Conservation (phyloP, 163 green algal species). For the Coccomyxa subellipsoidea region DNA sequence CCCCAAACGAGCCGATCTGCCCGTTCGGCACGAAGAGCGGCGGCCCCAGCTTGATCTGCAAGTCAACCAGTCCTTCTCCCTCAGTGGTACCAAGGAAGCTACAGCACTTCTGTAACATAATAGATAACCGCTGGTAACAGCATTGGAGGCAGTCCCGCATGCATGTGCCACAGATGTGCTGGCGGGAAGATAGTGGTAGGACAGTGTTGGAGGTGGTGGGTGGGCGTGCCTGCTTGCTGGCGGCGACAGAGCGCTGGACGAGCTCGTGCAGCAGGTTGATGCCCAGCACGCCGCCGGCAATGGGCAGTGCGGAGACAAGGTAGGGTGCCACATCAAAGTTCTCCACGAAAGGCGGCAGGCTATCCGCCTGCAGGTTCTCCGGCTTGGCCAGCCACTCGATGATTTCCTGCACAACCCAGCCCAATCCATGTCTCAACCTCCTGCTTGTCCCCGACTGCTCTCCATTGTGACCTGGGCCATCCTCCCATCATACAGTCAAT, state of each 20-base stretch:
- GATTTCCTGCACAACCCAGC: conserved; percentile 54
- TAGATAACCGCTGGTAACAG: no score
- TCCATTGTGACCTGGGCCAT: no score
- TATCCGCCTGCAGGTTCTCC: conserved; percentile 64
- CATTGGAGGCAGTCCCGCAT: no score
- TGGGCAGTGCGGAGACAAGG: conserved; percentile 65
- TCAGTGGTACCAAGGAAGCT: no score
- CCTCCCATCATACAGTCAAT: no score
- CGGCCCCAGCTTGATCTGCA: conserved; percentile 71
- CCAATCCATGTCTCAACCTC: neutral
- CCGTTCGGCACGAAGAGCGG: conserved; percentile 89
- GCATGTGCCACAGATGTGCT: no score
- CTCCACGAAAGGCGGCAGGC: conserved; percentile 65
- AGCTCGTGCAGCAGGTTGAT: conserved; percentile 76
- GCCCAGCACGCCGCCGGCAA: conserved; percentile 63
- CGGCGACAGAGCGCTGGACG: conserved; percentile 64
- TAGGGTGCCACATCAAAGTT: conserved; percentile 71
- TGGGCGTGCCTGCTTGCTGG: conserved; percentile 10
- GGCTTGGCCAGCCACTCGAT: conserved; percentile 77
- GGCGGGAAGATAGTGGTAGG: no score
- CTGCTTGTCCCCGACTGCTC: no score
- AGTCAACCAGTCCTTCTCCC: no score
- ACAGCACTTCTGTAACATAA: no score
- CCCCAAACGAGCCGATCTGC: conserved; percentile 85
- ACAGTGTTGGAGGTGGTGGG: no score